phyloP scores from a whole-genome alignment of 2,329 filamentous ascomycete species.

The Claviceps pazoutovae region DNA sequence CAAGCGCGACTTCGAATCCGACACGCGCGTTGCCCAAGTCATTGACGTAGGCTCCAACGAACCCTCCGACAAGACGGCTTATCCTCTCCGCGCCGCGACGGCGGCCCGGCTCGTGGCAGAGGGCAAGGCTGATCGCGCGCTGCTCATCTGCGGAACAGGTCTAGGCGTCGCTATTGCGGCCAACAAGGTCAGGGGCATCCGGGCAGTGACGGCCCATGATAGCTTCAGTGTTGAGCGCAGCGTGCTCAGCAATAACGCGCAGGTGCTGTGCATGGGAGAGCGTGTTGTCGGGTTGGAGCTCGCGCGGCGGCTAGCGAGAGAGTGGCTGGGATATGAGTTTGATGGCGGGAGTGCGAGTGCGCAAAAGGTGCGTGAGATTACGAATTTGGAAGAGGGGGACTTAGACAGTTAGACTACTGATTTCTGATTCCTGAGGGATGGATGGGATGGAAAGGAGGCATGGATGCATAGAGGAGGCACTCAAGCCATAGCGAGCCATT shows the following conservation, averaged over 20 bases:
- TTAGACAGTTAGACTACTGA: too few species aligned
- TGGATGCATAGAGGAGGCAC: too few species aligned
- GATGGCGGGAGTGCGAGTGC: slow-evolving; percentile 41
- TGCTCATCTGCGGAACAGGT: slow-evolving; percentile 76
- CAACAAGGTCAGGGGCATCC: slow-evolving; percentile 73
- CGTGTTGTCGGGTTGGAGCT: slow-evolving; percentile 70
- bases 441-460: neutral
- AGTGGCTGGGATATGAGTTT: slow-evolving; percentile 78
- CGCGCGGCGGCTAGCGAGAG: slow-evolving; percentile 59
- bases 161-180: slow-evolving; percentile 79
- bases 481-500: too few species aligned
- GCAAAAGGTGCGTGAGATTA: slow-evolving; percentile 30
- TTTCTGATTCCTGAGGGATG: too few species aligned
- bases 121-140: slow-evolving; percentile 59
- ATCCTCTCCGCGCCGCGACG: slow-evolving; percentile 63
- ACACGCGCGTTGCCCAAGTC: slow-evolving; percentile 52
- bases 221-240: slow-evolving; percentile 71
- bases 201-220: slow-evolving; percentile 83
- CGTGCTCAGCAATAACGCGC: slow-evolving; percentile 71
- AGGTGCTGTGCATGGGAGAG: slow-evolving; percentile 79
- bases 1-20: slow-evolving; percentile 55
- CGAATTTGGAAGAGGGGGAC: slow-evolving; percentile 19
- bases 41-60: slow-evolving; percentile 61
- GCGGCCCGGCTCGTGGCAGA: slow-evolving; percentile 50
- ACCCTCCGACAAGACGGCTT: slow-evolving; percentile 60